phyloP scores from a whole-genome alignment of 2,329 filamentous ascomycete genomes.

The Apiospora saccharicola region DNA sequence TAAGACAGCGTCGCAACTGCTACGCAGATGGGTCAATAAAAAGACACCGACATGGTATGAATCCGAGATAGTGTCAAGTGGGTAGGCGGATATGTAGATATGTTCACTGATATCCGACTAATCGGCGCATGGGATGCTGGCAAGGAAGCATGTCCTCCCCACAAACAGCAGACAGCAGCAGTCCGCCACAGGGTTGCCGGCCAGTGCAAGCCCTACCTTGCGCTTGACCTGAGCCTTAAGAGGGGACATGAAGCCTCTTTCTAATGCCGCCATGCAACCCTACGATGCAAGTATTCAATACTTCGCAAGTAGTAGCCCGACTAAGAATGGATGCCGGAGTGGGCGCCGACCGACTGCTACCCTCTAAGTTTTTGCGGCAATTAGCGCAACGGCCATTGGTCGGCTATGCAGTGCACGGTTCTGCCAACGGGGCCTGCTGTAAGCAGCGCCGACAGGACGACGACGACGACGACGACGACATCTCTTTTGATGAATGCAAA shows the following conservation, averaged over 20 bases:
- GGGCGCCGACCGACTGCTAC: slow-evolving; percentile 15
- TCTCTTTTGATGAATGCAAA: neutral
- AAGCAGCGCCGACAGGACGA: neutral
- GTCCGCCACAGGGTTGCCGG: slow-evolving; percentile 3
- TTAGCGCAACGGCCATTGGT: slow-evolving; percentile 1
- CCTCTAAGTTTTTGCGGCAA: slow-evolving; percentile 13
- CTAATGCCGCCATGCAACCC: slow-evolving; percentile 16
- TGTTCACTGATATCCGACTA: slow-evolving; percentile 17
- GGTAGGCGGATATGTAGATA: neutral
- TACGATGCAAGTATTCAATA: slow-evolving; percentile 18
- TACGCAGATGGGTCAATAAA: slow-evolving; percentile 21
- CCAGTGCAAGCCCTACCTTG: slow-evolving; percentile 18
- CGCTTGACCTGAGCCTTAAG: slow-evolving; percentile 2
- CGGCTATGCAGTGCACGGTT: slow-evolving; percentile 4
- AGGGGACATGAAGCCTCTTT: neutral
- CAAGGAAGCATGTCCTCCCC: neutral
- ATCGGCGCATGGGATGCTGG: slow-evolving; percentile 5
- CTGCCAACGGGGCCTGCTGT: neutral
- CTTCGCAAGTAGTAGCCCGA: slow-evolving; percentile 10
- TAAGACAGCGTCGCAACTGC: slow-evolving; percentile 23
- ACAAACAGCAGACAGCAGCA: neutral
- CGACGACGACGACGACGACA: neutral
- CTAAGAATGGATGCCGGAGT: slow-evolving; percentile 15
- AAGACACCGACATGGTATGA: slow-evolving; percentile 2
- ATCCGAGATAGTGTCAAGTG: slow-evolving; percentile 18